Evolutionary conservation across 1,139 yeast species (phyloP).

Genomic region (Zygosaccharomyces pseudobailii): DNA sequence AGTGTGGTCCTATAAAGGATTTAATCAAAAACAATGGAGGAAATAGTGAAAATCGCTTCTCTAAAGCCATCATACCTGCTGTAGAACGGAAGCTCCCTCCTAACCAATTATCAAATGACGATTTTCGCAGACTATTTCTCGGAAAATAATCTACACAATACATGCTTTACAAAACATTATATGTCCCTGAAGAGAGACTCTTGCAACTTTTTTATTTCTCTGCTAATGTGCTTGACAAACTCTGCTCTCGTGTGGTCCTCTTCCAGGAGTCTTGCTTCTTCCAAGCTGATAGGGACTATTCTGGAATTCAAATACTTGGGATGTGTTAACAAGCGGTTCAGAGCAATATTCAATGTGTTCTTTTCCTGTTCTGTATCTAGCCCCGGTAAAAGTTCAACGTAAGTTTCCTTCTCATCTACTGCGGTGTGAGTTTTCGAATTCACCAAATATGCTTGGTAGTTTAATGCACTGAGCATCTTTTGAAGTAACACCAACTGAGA

Average conservation of each 20-base stretch:
- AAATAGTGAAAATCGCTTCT: background rate
- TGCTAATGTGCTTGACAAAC: slow-evolving; percentile 48
- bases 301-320: slow-evolving; percentile 77
- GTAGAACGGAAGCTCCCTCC: background rate
- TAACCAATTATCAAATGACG: slow-evolving; percentile 36
- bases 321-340: slow-evolving; percentile 73
- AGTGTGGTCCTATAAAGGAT: slow-evolving; percentile 40
- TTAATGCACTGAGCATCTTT: slow-evolving; percentile 49
- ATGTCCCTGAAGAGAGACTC: slow-evolving; percentile 33
- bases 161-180: slow-evolving; percentile 1
- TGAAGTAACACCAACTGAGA: slow-evolving; percentile 67
- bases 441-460: slow-evolving; percentile 42
- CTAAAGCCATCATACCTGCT: background rate
- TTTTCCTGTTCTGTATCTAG: slow-evolving; percentile 55
- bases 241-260: slow-evolving; percentile 40
- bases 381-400: slow-evolving; percentile 49
- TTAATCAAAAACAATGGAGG: slow-evolving; percentile 18
- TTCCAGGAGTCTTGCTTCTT: slow-evolving; percentile 55
- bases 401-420: slow-evolving; percentile 21
- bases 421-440: slow-evolving; percentile 18
- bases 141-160: slow-evolving; percentile 17
- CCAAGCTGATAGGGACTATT: slow-evolving; percentile 56
- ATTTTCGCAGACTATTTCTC: slow-evolving; percentile 39
- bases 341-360: slow-evolving; percentile 50
- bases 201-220: slow-evolving; percentile 53